Evolutionary conservation across 2,329 filamentous ascomycete species (phyloP), one percentile per base, ranked within the genome.

Genomic region (Pseudogymnoascus sp.): DNA sequence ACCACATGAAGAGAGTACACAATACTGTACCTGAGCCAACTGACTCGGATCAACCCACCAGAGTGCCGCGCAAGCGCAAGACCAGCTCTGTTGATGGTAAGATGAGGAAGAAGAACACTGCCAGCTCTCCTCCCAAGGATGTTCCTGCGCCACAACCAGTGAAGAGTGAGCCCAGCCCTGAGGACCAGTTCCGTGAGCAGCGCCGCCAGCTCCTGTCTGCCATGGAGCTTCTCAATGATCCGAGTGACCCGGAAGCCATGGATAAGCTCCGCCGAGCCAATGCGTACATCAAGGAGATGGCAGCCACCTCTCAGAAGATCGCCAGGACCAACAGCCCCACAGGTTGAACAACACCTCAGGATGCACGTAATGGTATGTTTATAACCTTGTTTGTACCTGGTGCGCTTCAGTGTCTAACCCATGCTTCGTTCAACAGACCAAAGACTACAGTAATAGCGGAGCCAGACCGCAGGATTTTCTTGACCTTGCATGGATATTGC

Each of bases 1-100:
- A 97, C 77, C 93, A 97, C 81, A 97, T 97, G 92, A 90, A 91
- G 77, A 88, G 93, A 65, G 92, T 97, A 6, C 93, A 97, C 78
- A 86, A 86, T 67, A 83, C 85, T 47, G 50, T 33, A 33, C 35
- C 59, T 64, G 67, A 72, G 59, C 64, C 68, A 58, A 66, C 25
- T 20, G 37, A 47, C 33, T 35, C 35, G 33, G 61, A 25, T 30
- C 30, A 57, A 28, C 25, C 59, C n/a, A 35, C 36, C 41, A 63
- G 30, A 33, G 36, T 33, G 20, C 28, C 28, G 35, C 39, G 59
- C 59, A 61, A 61, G 35, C 41, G 43, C 33, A 63, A 61, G 43
- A 61, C 25, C 50, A 50, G 30, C 25, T 43, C 57, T 60, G 33
- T 59, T 54, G 58, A 57, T 43, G 58, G 28, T 39, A 60, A 47